Base-by-base conservation (phyloP, 106 monocot species). In the Dioscorea zingiberensis region DNA sequence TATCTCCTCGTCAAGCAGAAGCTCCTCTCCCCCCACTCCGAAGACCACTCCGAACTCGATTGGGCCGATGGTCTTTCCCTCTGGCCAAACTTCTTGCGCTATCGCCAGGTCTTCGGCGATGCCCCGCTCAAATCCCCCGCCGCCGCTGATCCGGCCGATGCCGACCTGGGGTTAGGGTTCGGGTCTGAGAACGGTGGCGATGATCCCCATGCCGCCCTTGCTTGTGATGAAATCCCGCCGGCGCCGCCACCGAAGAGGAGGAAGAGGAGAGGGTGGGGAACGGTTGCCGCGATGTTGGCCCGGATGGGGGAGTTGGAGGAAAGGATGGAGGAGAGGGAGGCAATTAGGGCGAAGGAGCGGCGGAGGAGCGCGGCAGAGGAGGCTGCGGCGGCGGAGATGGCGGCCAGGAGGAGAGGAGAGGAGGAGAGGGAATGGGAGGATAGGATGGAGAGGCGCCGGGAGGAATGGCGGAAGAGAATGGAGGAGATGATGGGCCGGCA, bases 1-100 rank as follows among this genome's bases (percentile, higher is more conserved):
- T 87, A 79, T 65, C 82, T 87, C 72, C 79, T 78, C 64, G 86
- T 87, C 66, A 87, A 76, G 77, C 85, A 77, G 45, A 81, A 85
- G 71, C 71, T 85, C 44, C 51, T 72, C 74, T 55, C 63, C 26
- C 17, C 58, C 28, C 26, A 38, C 12, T 5, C 38, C 23, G 24
- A 16, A 9, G 9, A 48, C 57, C 53, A 23, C 58, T n/a, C 28
- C 21, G 51, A 16, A 13, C 2, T 27, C 25, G 67, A 73, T 46
- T 76, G 65, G 71, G 47, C 63, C 27, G 73, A 77, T 22, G 84
- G 80, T 17, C 58, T 73, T 57, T 69, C 78, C 19, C 71, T 69
- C 51, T 87, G 86, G 86, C 72, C 82, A 62, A 87, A 87, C 58
- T 87, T 87, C 73, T 76, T 87, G 60, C 78, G 32, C 38, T 87